phyloP scores from a whole-genome alignment of 2,329 filamentous ascomycete species.

The Trichoderma citrinoviride region DNA sequence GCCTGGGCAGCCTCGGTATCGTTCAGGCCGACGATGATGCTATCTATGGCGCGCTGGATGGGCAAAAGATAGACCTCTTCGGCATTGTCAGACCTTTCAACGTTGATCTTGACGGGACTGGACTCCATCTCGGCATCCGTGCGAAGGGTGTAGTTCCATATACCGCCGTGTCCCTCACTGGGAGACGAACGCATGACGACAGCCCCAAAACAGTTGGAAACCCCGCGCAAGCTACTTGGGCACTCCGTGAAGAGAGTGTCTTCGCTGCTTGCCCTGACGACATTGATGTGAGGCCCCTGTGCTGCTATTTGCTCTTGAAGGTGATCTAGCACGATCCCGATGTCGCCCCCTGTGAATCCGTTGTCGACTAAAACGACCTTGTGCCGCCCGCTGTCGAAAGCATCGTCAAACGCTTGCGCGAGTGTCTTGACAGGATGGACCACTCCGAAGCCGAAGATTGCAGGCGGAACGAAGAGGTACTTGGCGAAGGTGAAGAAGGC shows the following conservation, averaged over 20 bases:
- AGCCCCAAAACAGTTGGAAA: slow-evolving; percentile 70
- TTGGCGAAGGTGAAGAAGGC: slow-evolving; percentile 68
- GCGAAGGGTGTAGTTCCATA: slow-evolving; percentile 86
- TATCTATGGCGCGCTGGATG: slow-evolving; percentile 74
- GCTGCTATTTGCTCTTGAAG: slow-evolving; percentile 57
- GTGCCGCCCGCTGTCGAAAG: slow-evolving; percentile 56
- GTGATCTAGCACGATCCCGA: slow-evolving; percentile 65
- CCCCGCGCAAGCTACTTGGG: slow-evolving; percentile 61
- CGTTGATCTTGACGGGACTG: slow-evolving; percentile 61
- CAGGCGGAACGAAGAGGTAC: slow-evolving; percentile 78
- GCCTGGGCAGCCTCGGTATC: slow-evolving; percentile 38
- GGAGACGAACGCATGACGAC: slow-evolving; percentile 75
- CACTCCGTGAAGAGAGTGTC: slow-evolving; percentile 62
- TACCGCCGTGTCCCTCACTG: slow-evolving; percentile 59
- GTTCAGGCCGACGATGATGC: slow-evolving; percentile 61
- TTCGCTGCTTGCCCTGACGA: slow-evolving; percentile 53
- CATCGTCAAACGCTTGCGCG: slow-evolving; percentile 57
- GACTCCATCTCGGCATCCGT: slow-evolving; percentile 64
- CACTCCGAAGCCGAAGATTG: slow-evolving; percentile 68
- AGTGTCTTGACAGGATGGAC: slow-evolving; percentile 62
- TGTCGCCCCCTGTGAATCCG: slow-evolving; percentile 65
- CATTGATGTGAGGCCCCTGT: slow-evolving; percentile 53
- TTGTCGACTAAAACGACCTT: slow-evolving; percentile 79
- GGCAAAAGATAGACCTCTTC: slow-evolving; percentile 75
- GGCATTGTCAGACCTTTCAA: slow-evolving; percentile 66